phyloP scores from a whole-genome alignment of 2,329 filamentous ascomycete genomes.

The Penicillium verrucosum region DNA sequence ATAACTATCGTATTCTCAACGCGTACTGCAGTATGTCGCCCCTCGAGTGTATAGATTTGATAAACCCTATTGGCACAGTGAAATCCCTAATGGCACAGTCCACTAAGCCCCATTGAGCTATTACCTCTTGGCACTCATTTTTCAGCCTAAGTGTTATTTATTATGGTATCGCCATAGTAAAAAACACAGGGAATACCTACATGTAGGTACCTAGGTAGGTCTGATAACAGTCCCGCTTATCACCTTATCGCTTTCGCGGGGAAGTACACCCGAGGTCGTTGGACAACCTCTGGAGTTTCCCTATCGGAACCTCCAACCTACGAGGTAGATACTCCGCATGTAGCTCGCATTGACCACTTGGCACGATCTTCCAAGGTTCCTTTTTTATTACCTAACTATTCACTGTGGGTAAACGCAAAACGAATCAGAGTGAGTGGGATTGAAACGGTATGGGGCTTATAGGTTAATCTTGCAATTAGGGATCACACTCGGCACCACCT shows the following conservation, averaged over 20 bases:
- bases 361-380: no score
- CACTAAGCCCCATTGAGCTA: no score
- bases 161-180: no score
- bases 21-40: no score
- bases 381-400: constrained; percentile 13
- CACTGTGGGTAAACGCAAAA: not conserved
- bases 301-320: not conserved
- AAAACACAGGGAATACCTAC: no score
- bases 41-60: no score
- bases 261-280: not conserved
- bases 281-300: not conserved
- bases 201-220: no score
- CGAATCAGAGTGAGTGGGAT: constrained; percentile 3
- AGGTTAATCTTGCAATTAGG: constrained; percentile 10
- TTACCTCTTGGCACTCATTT: no score
- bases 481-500: constrained; percentile 7
- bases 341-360: not conserved
- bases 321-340: not conserved
- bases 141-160: no score
- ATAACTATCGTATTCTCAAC: no score
- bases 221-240: not conserved
- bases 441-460: not conserved
- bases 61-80: no score
- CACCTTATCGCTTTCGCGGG: constrained; percentile 4
- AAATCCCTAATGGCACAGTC: no score